A percentile compares a stretch with the other conserved stretches of the same genome.
Evolutionary conservation across 768 basidiomycete genomes (phyloP).

Genomic region (Dioszegia crocea): DNA sequence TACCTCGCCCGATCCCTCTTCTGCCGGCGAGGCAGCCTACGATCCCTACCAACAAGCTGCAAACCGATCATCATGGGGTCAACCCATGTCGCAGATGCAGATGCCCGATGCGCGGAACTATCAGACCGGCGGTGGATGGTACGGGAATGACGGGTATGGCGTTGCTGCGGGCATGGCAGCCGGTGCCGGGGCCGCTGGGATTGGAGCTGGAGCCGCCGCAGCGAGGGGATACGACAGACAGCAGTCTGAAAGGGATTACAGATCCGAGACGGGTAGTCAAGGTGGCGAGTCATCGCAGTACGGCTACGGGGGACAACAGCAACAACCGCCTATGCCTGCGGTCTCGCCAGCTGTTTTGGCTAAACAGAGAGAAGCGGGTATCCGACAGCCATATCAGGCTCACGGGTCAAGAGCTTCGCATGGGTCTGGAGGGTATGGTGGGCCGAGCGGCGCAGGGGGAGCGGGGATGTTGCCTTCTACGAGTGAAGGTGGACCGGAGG

Average conservation of each 20-base stretch:
- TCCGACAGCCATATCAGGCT: slow-evolving; percentile 8
- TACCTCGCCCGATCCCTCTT: background rate
- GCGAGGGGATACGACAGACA: background rate
- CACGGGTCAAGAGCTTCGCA: slow-evolving; percentile 3
- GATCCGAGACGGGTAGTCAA: slow-evolving; percentile 3
- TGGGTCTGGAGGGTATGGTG: background rate
- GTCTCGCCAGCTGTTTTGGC: slow-evolving; percentile 25
- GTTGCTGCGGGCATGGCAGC: slow-evolving; percentile 26
- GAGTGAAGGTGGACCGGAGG: background rate
- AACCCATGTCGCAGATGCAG: slow-evolving; percentile 30
- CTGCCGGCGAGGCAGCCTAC: background rate
- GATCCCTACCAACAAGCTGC: slow-evolving; percentile 11
- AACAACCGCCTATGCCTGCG: background rate
- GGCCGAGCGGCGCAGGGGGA: slow-evolving; percentile 6
- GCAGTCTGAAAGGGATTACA: slow-evolving; percentile 4
- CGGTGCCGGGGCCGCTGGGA: slow-evolving; percentile 22
- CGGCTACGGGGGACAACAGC: background rate
- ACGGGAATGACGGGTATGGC: slow-evolving; percentile 39
- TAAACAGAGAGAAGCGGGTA: slow-evolving; percentile 28
- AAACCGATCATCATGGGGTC: slow-evolving; percentile 22
- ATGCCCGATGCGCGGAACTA: slow-evolving; percentile 41
- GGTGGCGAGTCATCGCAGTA: background rate
- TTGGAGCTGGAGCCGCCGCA: slow-evolving; percentile 16
- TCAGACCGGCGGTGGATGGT: slow-evolving; percentile 15
- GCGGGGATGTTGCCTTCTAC: background rate